phyloP scores from a whole-genome alignment of 2,329 filamentous ascomycete genomes.

The Sporothrix protearum region DNA sequence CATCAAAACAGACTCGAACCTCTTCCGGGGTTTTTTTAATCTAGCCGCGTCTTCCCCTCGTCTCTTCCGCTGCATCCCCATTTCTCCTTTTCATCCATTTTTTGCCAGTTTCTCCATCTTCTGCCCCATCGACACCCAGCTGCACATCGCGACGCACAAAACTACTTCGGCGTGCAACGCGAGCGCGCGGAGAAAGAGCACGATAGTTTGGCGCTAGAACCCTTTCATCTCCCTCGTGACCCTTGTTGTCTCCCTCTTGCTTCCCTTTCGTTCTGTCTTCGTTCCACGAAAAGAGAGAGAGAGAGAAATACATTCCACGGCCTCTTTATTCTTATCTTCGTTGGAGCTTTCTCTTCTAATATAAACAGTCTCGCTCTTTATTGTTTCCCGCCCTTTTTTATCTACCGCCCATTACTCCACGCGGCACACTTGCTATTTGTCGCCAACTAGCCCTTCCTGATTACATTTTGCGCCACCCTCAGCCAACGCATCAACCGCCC shows the following conservation, averaged over 20 bases:
- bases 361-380: neutral
- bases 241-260: neutral
- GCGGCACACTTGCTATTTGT: neutral
- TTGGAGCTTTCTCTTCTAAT: neutral
- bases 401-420: neutral
- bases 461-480: neutral
- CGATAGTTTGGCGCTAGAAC: conserved; percentile 13
- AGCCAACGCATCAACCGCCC: neutral
- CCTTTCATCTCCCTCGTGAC: neutral
- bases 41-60: neutral
- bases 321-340: neutral
- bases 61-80: neutral
- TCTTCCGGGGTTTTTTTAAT: neutral
- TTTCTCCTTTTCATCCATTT: neutral
- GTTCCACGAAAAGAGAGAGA: neutral
- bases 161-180: neutral
- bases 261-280: neutral
- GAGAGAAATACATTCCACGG: neutral
- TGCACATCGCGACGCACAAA: neutral
- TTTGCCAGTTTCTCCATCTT: neutral
- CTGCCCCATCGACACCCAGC: neutral
- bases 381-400: neutral
- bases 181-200: conserved; percentile 1
- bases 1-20: neutral
- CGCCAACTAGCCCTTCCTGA: neutral